Evolutionary conservation across 2,329 filamentous ascomycete genomes (phyloP), one percentile per base, ranked within the genome.

Genomic region (Podosphaera fusca): DNA sequence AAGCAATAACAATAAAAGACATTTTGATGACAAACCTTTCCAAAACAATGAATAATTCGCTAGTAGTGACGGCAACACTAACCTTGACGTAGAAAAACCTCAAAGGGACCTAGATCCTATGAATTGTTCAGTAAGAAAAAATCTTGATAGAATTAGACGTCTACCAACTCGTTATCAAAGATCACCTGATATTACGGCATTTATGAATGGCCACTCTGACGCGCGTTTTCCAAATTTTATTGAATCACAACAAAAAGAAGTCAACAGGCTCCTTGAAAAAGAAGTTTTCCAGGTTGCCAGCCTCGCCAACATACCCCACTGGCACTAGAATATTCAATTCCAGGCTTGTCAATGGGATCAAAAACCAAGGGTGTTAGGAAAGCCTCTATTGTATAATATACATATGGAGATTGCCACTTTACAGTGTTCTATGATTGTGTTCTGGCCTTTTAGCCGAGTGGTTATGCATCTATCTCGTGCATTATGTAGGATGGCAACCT

Each of bases 321-420:
- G 55, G 49, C 2, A 47, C 21, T 1, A 36, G 49, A 33, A 47
- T 61, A 2, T 60, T 59, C 38, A 59, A 59, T 21, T 56, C 29
- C 2, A 21, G 57, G 2, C 59, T 60, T 54, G 42, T 61, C 4
- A 56, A 61, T 42, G 51, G 59, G 36, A 52, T 61, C 1, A 61
- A 61, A 34, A 55, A 59, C 29, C 21, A 51, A 12, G 14, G 21
- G 21, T 21, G 21, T 21, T 21, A 21, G 21, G 21, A 21, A 21
- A 21, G 21, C 21, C 21, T 21, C 21, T 21, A 21, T 21, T 21
- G 21, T 21, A 21, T 21, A 21, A 21, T 21, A 21, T 21, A 21
- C 1, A 21, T 21, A 21, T 21, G 21, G 21, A 21, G 21, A 21
- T 1, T 21, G 21, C 21, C 21, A 21, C 21, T 1, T 21, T 21